Percentiles rank a stretch among this genome's conserved stretches.
phyloP scores from a whole-genome alignment of 2,329 filamentous ascomycete genomes.

The Macrophomina tecta region DNA sequence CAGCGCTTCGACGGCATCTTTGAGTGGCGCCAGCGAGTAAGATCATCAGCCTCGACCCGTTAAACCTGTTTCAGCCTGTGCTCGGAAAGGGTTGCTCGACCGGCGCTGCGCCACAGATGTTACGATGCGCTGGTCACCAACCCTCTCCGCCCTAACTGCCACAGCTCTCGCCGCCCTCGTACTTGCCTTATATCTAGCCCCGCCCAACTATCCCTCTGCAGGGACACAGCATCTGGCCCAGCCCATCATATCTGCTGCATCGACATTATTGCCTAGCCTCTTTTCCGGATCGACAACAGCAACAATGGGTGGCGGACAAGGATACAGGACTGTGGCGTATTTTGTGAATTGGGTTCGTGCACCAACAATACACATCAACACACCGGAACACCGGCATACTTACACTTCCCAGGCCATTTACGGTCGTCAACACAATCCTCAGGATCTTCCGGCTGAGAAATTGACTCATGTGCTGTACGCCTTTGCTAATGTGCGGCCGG shows the following conservation, averaged over 20 bases:
- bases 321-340: constrained; percentile 73
- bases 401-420: constrained; percentile 73
- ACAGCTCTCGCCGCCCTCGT: not conserved
- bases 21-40: constrained; percentile 17
- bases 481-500: constrained; percentile 83
- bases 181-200: constrained; percentile 23
- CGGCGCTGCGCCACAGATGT: constrained; percentile 25
- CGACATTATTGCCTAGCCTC: not conserved
- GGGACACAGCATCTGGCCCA: constrained; percentile 10
- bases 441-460: constrained; percentile 79
- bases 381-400: constrained; percentile 6
- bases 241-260: not conserved
- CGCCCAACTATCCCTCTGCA: not conserved
- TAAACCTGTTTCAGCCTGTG: constrained; percentile 23
- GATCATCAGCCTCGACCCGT: constrained; percentile 19
- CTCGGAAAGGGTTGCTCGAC: constrained; percentile 7
- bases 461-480: constrained; percentile 90
- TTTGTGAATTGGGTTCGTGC: constrained; percentile 69
- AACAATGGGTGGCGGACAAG: constrained; percentile 40
- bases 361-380: not conserved
- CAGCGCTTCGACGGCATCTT: constrained; percentile 10
- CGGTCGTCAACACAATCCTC: constrained; percentile 80
- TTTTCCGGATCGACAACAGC: not conserved
- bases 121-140: constrained; percentile 22
- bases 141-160: constrained; percentile 19